Percentiles rank a stretch among this genome's conserved stretches.
phyloP scores from a whole-genome alignment of 192 early-diverging fungal genomes.

The Coemansia javaensis region DNA sequence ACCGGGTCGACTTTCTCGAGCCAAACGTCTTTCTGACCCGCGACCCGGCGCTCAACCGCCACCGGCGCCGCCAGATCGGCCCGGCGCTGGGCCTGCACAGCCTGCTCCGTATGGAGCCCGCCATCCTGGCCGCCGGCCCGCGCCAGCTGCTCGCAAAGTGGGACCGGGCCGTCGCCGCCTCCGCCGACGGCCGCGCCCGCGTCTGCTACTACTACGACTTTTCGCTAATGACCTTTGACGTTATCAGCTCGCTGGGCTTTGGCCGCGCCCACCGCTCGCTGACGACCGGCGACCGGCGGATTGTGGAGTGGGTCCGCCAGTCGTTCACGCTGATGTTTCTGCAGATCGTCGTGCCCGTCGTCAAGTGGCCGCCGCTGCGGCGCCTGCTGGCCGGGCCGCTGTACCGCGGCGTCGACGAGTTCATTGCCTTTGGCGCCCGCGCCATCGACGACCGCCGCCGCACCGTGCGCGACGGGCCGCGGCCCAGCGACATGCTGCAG shows the following conservation, averaged over 20 bases:
- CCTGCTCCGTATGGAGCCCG: constrained; percentile 30
- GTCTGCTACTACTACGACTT: constrained; percentile 33
- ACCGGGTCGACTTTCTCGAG: constrained; percentile 23
- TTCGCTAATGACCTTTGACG: constrained; percentile 33
- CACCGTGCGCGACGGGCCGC: neutral
- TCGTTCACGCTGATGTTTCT: constrained; percentile 23
- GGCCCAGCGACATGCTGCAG: constrained; percentile 36
- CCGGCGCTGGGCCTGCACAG: constrained; percentile 14
- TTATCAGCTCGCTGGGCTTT: constrained; percentile 37
- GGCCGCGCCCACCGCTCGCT: constrained; percentile 30
- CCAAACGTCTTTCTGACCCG: constrained; percentile 36
- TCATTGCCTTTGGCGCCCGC: constrained; percentile 13
- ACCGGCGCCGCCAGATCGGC: constrained; percentile 31
- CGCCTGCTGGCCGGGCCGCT: constrained; percentile 8
- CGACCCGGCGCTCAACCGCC: constrained; percentile 30
- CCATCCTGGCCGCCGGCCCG: constrained; percentile 21
- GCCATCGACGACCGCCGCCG: constrained; percentile 25
- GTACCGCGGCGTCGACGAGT: constrained; percentile 6
- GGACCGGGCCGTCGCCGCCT: constrained; percentile 8
- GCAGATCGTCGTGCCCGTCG: constrained; percentile 13
- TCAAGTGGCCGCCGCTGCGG: constrained; percentile 17
- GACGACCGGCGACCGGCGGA: constrained; percentile 19
- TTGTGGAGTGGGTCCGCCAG: constrained; percentile 30
- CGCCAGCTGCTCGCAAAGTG: constrained; percentile 30
- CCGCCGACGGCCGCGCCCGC: neutral